These are phyloP conservation scores for Borovskyia barvae DNA, from an alignment of 208 protist genomes.

Conservation along the genomic window DNA sequence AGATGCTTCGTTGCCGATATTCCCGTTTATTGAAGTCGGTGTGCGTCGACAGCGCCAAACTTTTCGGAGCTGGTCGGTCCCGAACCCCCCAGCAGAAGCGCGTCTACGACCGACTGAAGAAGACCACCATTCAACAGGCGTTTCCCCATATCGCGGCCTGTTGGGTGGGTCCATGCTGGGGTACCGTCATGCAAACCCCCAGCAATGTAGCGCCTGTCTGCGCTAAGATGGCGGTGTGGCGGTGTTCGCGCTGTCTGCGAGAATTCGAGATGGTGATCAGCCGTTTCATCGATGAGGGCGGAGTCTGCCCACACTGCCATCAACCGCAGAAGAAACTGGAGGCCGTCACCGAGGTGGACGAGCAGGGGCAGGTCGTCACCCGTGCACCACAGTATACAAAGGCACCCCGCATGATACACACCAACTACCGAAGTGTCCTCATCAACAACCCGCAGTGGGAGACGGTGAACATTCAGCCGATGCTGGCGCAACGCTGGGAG, in stretches of 20 bases:
- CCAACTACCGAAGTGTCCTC: conserved; percentile 80
- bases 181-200: conserved; percentile 82
- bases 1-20: conserved; percentile 1
- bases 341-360: conserved; percentile 14
- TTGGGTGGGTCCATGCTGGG: conserved; percentile 88
- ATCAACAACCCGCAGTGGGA: conserved; percentile 84
- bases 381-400: conserved; percentile 40
- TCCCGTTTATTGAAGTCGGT: background rate
- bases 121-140: conserved; percentile 58
- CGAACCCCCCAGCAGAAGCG: conserved; percentile 52
- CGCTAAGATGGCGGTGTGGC: conserved; percentile 76
- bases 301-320: conserved; percentile 81
- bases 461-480: conserved; percentile 78
- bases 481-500: conserved; percentile 88
- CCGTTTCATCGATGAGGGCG: conserved; percentile 68
- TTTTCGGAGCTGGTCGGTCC: conserved; percentile 53
- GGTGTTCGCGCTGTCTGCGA: conserved; percentile 70
- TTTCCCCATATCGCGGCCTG: conserved; percentile 86
- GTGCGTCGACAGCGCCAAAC: conserved; percentile 35
- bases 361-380: conserved; percentile 17
- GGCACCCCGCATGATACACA: conserved; percentile 84
- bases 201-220: conserved; percentile 66
- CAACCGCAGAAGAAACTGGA: conserved; percentile 50
- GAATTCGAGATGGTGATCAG: conserved; percentile 82
- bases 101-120: conserved; percentile 62